phyloP scores from a whole-genome alignment of 208 protist species.

The Leishmania tropica region DNA sequence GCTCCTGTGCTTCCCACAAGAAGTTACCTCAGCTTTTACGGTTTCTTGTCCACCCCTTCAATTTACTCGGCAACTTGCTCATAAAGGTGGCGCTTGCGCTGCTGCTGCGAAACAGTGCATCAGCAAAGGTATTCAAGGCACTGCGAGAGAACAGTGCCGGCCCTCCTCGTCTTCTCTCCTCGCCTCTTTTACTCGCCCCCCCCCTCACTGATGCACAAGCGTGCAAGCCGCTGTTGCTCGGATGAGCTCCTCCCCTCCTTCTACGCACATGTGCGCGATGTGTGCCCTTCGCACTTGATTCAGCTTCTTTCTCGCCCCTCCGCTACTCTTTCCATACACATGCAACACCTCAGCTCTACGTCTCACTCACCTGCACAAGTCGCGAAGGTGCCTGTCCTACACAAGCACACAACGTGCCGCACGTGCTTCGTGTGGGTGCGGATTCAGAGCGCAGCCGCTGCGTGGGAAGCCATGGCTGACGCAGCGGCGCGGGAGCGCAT shows the following conservation, averaged over 20 bases:
- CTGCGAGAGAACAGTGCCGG: background rate
- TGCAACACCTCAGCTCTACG: background rate
- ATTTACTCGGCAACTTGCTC: background rate
- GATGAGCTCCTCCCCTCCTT: background rate
- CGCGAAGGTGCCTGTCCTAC: background rate
- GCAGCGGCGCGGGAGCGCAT: conserved; percentile 4
- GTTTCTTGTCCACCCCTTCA: background rate
- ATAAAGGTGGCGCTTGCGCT: background rate
- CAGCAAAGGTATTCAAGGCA: background rate
- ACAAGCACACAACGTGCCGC: background rate
- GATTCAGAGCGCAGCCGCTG: conserved; percentile 7
- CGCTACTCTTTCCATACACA: background rate
- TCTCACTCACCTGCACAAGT: background rate
- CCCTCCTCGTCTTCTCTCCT: background rate
- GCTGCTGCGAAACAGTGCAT: background rate
- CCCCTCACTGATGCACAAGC: background rate
- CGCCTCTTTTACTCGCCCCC: too few species aligned
- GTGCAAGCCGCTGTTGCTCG: background rate
- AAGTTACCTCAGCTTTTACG: background rate
- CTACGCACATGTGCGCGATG: background rate
- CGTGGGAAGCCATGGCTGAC: conserved; percentile 12
- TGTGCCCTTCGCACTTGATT: too few species aligned
- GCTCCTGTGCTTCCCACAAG: background rate
- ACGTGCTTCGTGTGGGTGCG: background rate
- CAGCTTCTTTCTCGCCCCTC: conserved; percentile 2